Evolutionary conservation across 257 asterid species (phyloP), one percentile per base, ranked within the genome.

Genomic region (Capsicum baccatum): DNA sequence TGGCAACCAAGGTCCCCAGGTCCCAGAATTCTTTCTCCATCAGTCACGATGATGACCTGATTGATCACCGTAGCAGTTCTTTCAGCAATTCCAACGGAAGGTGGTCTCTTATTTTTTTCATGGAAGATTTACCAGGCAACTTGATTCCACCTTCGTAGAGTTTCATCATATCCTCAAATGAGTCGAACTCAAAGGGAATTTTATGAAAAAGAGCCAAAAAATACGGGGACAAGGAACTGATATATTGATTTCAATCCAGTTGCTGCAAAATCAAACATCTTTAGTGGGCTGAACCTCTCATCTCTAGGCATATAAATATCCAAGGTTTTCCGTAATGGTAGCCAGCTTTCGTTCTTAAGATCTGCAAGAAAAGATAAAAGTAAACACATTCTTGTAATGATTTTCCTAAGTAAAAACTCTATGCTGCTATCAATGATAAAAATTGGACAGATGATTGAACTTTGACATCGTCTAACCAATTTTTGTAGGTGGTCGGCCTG

Each of bases 301-400:
- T 92, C 96, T 87, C 96, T 85, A 7, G 95, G 97, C 2, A 92
- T 93, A 19, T 91, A 94, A n/a, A 91, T 87, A 79, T 86, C 91
- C 71, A 92, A 87, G 86, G 92, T 89, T 9, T 33, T 50, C 85
- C 85, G 55, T 58, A 91, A 39, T 16, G 93, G 92, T 19, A 92
- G 79, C 78, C 92, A 85, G 37, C 93, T 92, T 86, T 92, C 94
- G 37, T 82, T 47, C 7, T 88, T 86, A 6, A 92, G 90, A 89
- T 91, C 96, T 88, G 90, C 47, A 42, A 68, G 52, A 68, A 68
- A 0, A 35, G 74, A 67, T 35, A 67, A 13, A 37, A 15, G 78
- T 8, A 47, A 69, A 69, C 54, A 69, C 8, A 52, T 69, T 69
- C 78, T 39, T 33, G 54, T 15, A 39, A 69, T 69, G 54, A 69